phyloP scores from a whole-genome alignment of 2,329 filamentous ascomycete genomes.

The Epicoccum sorghinum region DNA sequence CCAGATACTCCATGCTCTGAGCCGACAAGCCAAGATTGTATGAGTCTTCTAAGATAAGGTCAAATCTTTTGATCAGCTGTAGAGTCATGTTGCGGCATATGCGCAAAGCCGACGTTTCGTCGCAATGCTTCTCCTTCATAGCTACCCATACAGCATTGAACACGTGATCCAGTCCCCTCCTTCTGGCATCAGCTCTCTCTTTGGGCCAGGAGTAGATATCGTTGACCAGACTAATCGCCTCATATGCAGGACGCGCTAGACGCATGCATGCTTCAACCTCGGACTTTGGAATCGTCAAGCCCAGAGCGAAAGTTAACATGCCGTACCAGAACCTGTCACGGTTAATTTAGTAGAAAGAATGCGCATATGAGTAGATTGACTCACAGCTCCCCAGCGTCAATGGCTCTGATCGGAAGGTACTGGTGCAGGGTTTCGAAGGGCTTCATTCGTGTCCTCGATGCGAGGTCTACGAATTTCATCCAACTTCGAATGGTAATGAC shows the following conservation, averaged over 20 bases:
- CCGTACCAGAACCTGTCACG: slow-evolving; percentile 44
- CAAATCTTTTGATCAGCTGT: not conserved
- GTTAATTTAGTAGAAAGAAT: not conserved
- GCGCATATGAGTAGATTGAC: not conserved
- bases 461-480: slow-evolving; percentile 20
- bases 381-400: slow-evolving; percentile 26
- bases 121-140: not conserved
- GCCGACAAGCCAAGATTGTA: not conserved
- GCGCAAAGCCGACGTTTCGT: not conserved
- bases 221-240: slow-evolving; percentile 45
- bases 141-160: slow-evolving; percentile 50
- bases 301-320: slow-evolving; percentile 47
- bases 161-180: slow-evolving; percentile 34
- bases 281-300: slow-evolving; percentile 46
- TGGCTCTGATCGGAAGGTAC: slow-evolving; percentile 22
- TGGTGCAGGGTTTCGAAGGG: slow-evolving; percentile 21
- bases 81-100: not conserved
- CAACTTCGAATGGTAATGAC: slow-evolving; percentile 23
- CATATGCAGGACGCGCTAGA: slow-evolving; percentile 31
- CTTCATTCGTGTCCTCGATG: slow-evolving; percentile 1
- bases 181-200: slow-evolving; percentile 35
- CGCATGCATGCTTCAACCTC: slow-evolving; percentile 39
- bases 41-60: not conserved
- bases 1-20: not conserved
- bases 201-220: slow-evolving; percentile 51